Base-by-base conservation (phyloP, 495 filamentous ascomycete species). In the Staphylotrichum longicolle region DNA sequence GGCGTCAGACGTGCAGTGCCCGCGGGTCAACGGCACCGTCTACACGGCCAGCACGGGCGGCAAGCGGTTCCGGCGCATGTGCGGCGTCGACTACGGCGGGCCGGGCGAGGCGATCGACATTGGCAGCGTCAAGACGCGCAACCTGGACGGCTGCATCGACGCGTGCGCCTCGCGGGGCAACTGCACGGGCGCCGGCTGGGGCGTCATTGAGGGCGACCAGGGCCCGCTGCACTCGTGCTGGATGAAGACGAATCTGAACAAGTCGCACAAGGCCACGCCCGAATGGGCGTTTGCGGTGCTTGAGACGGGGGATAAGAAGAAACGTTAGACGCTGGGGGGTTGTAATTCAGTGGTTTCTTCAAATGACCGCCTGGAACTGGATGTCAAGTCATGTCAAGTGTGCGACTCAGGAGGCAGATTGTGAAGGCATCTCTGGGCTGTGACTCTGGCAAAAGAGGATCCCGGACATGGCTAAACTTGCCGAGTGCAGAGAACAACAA, bases 181-280 rank as follows among this genome's bases (percentile, higher is more conserved):
- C 30, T 77, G 75, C 62, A 70, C 69, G 4, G 75, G 72, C 7
- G 72, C 68, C 8, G 75, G 75, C 9, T 76, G 72, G 72, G 75
- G 75, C 35, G 61, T 66, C 15, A 63, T 68, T 20, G 1, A 44
- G n/a, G 71, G 70, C 55, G 70, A 68, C 49, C 80, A 71, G 49
- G 56, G 61, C 27, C 35, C 45, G 6, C 15, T 55, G 42, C 70
- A 73, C 62, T 73, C 71, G 60, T 75, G 74, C 74, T 81, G 72
- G 73, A 47, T 85, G 81, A 74, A 87, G 82, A 76, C 75, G 75
- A 69, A 75, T 78, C 66, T 85, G 77, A 54, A 78, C 3, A 61
- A 61, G 39, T 42, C 74, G 79, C 67, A 80, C 80, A 63, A 76
- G 71, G 57, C 73, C 74, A 68, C 79, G 78, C 58, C 70, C 50